A percentile compares a stretch with the other conserved stretches of the same genome.
Conservation (phyloP, 805 yeast genomes). For the Nakazawaea pomicola region DNA sequence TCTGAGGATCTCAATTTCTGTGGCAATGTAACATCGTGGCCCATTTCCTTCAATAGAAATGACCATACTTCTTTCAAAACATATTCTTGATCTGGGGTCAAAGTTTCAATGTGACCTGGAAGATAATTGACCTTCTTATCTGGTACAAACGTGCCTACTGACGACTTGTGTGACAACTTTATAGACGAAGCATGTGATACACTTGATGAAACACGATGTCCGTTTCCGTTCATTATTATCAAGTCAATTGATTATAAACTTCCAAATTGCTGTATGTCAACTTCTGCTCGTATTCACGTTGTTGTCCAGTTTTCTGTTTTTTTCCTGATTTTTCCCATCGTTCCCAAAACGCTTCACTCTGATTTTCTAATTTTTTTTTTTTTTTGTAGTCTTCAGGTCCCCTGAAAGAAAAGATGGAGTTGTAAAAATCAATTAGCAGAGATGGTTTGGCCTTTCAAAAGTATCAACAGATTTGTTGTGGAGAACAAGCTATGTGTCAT, state of each 20-base stretch:
- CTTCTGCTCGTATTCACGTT: background rate
- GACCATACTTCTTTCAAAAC: slow-evolving; percentile 71
- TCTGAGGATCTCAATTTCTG: slow-evolving; percentile 12
- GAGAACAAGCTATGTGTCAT: slow-evolving; percentile 58
- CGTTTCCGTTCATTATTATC: background rate
- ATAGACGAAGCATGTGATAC: too few relatives aligned
- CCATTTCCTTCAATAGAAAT: slow-evolving; percentile 54
- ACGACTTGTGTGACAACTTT: background rate
- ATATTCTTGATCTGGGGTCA: slow-evolving; percentile 54
- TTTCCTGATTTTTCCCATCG: background rate
- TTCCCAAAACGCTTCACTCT: too few relatives aligned
- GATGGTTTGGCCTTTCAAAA: slow-evolving; percentile 8
- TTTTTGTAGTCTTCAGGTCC: too few relatives aligned
- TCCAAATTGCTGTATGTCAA: too few relatives aligned
- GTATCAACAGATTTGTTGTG: slow-evolving; percentile 22
- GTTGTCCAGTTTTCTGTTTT: background rate
- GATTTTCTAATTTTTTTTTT: background rate
- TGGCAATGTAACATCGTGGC: slow-evolving; percentile 33
- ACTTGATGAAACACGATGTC: too few relatives aligned
- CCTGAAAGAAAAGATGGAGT: background rate
- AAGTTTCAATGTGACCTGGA: slow-evolving; percentile 39
- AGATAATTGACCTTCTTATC: slow-evolving; percentile 6
- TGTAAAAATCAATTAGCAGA: background rate
- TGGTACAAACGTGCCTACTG: slow-evolving; percentile 9
- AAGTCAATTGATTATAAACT: too few relatives aligned